Evolutionary conservation across 2,329 filamentous ascomycete genomes (phyloP), one percentile per base, ranked within the genome.

Genomic region (Colletotrichum sp.): DNA sequence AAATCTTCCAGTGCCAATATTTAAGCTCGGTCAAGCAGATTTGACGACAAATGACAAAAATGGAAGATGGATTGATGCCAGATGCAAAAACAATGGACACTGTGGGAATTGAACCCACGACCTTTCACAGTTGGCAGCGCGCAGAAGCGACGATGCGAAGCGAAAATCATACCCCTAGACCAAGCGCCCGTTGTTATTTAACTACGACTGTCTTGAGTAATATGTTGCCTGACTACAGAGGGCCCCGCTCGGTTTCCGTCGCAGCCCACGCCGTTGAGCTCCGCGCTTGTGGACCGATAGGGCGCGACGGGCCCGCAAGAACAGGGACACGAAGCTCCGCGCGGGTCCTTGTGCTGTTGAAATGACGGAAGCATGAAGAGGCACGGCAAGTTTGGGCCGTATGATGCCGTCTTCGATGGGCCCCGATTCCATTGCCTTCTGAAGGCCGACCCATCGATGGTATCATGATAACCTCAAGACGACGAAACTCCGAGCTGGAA

Each of bases 141-240:
- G 30, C 16, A 15, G 21, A 16, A 6, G 12, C n/a, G 28, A 30
- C n/a, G 10, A 28, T 75, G 72, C 72, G 72, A 75, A 75, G 72
- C 68, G 72, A 75, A 66, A 75, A 75, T 71, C 72, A 75, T 75
- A 75, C 72, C 72, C 72, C 72, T 75, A 75, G 72, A 75, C 72
- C 72, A 75, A 75, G 72, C 72, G 72, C 72, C 72, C 72, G 6
- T 21, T 65, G 9, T 3, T 60, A 9, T 1, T 3, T 16, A 1
- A 12, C 0, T 0, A 32, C 0, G 0, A 1, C 1, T 16, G 5
- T 12, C 21, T 15, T 12, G 3, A 5, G 2, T 2, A 2, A 1
- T 30, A 68, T 62, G 3, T 4, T 6, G 39, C 66, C n/a, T 10
- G n/a, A 6, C 3, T 0, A 0, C 8, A 21, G 1, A 1, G 0